A percentile compares a stretch with the other conserved stretches of the same genome.
Conservation (phyloP, 371 early-diverging fungal species). For the Capniomyces stellatus region DNA sequence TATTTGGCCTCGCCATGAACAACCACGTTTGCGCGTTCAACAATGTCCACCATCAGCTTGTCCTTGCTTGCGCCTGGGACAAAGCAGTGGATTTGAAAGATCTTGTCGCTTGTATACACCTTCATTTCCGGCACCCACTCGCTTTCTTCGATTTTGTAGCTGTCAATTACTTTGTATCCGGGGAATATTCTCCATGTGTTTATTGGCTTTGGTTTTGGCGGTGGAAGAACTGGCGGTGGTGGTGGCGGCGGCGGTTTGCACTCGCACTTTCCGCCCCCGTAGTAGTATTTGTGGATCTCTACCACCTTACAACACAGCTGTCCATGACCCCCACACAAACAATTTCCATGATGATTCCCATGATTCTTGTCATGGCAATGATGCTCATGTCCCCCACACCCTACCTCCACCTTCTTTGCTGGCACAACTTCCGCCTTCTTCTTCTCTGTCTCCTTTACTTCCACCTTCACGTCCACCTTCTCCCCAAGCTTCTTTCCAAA, state of each 20-base stretch:
- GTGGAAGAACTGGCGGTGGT: slow-evolving; percentile 5
- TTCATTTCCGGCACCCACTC: slow-evolving; percentile 24
- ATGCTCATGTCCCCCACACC: not conserved
- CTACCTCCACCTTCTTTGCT: not conserved
- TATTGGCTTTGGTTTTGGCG: slow-evolving; percentile 11
- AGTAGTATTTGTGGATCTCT: slow-evolving; percentile 9
- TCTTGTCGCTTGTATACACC: slow-evolving; percentile 21
- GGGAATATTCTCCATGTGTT: slow-evolving; percentile 20
- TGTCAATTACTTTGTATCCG: slow-evolving; percentile 19
- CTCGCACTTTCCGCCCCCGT: slow-evolving; percentile 1
- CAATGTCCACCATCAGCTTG: slow-evolving; percentile 19
- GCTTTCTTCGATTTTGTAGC: slow-evolving; percentile 10
- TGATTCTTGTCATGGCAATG: not conserved
- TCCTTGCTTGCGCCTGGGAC: slow-evolving; percentile 18
- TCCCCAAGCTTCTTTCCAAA: slow-evolving; percentile 3
- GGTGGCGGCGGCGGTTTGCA: slow-evolving; percentile 4
- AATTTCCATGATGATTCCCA: slow-evolving; percentile 2
- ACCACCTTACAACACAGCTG: not conserved
- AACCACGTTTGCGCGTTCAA: slow-evolving; percentile 6
- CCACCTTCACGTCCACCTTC: slow-evolving; percentile 5
- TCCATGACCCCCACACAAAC: not conserved
- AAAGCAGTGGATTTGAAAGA: slow-evolving; percentile 24
- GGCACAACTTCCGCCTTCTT: slow-evolving; percentile 6
- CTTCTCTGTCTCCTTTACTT: slow-evolving; percentile 4
- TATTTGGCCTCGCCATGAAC: slow-evolving; percentile 24